Evolutionary conservation across 2,329 filamentous ascomycete species (phyloP).

Genomic region (Hypoxylon rubiginosum): DNA sequence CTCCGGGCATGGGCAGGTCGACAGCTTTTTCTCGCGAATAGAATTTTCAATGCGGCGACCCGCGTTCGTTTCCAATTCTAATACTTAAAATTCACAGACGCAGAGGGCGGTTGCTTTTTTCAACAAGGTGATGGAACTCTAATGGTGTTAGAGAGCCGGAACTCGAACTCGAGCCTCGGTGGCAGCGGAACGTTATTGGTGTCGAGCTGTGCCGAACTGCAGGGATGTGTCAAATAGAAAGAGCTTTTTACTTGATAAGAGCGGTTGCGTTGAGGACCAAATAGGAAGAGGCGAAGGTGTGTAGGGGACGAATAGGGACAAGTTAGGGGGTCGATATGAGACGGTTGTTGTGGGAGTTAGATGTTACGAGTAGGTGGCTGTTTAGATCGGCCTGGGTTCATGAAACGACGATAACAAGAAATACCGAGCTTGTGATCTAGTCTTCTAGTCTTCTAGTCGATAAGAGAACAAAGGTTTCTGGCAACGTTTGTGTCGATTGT

Average conservation of each 20-base stretch:
- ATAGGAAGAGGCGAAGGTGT: slow-evolving; percentile 2
- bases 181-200: slow-evolving; percentile 16
- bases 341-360: slow-evolving; percentile 37
- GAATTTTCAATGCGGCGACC: not conserved
- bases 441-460: slow-evolving; percentile 19
- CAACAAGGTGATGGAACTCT: slow-evolving; percentile 19
- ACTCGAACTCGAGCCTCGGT: slow-evolving; percentile 3
- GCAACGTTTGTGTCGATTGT: not conserved
- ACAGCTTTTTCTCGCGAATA: slow-evolving; percentile 8
- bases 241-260: slow-evolving; percentile 23
- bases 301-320: not conserved
- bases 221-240: not conserved
- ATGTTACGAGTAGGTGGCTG: slow-evolving; percentile 26
- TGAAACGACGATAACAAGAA: slow-evolving; percentile 38
- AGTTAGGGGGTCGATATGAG: slow-evolving; percentile 29
- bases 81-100: slow-evolving; percentile 5
- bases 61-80: not conserved
- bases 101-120: slow-evolving; percentile 7
- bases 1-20: slow-evolving; percentile 20
- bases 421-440: slow-evolving; percentile 1
- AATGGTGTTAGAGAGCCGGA: slow-evolving; percentile 8
- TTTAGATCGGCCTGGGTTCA: slow-evolving; percentile 18
- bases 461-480: slow-evolving; percentile 20
- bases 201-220: slow-evolving; percentile 13
- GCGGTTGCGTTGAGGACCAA: slow-evolving; percentile 20